Base-by-base conservation (phyloP, 441 rosid species). In the Pelargonium citronellum region DNA sequence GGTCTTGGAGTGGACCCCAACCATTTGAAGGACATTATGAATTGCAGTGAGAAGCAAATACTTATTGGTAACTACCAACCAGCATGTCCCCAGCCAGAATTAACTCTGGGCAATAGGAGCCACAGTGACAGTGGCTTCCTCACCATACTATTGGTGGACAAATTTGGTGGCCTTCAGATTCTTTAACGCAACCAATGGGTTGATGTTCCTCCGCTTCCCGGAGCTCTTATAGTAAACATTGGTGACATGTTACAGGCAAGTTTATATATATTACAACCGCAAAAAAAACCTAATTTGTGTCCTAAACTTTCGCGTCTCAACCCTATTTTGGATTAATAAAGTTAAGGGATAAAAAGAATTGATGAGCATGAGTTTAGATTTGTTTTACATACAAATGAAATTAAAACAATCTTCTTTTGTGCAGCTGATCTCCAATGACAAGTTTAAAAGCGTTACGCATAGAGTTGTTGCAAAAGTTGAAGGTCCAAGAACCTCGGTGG, bases 91-190 rank as follows among this genome's bases (percentile, higher is more conserved):
- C 73, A 72, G 43, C 89, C 87, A 0, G 77, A 82, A 11, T 17
- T 73, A 57, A 77, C 87, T 0, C 2, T 76, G 24, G 89, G 87
- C 22, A 63, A 70, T 2, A 60, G n/a, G 13, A 77, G 67, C 64
- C 84, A 82, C 53, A 39, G 84, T 0, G 84, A 83, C 46, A 69
- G 70, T 1, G 57, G 57, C 57, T 76, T 83, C 76, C 64, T 83
- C 17, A 79, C 83, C 0, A 65, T 79, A 44, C 82, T 88, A 67
- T 74, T 88, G n/a, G 92, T 86, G 72, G 86, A 86, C 71, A 78
- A 82, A 2, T 66, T 83, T 0, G 90, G 90, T 66, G 90, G 90
- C 9, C 89, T 90, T 61, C 91, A 87, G 64, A 80, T 86, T 67
- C 87, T 85, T 1, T 84, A 76, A 41, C 75, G 78, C 0, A 51